Evolutionary conservation across 768 basidiomycete genomes (phyloP).

Genomic region (Mycena galericulata): DNA sequence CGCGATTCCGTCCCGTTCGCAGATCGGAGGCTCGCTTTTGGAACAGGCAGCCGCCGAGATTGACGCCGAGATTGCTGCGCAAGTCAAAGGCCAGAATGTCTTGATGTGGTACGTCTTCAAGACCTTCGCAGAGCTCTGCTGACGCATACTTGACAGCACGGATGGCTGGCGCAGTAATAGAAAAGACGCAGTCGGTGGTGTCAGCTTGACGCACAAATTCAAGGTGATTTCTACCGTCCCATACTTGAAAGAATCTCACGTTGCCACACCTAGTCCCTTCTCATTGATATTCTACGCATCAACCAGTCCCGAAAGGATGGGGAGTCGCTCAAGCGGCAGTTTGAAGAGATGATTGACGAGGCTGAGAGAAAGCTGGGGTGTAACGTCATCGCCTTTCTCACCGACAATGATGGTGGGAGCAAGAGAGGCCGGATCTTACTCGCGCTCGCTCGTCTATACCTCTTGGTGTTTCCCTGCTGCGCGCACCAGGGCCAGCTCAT

Average conservation of each 20-base stretch:
- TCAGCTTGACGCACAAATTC: constrained; percentile 20
- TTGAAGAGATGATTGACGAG: constrained; percentile 18
- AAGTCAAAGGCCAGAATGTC: constrained; percentile 25
- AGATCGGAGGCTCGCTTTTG: constrained; percentile 21
- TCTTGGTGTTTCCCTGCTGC: constrained; percentile 27
- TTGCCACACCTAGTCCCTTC: constrained; percentile 9
- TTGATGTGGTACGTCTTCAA: constrained; percentile 17
- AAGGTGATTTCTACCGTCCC: constrained; percentile 2
- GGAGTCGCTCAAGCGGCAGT: constrained; percentile 2
- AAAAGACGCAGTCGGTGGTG: constrained; percentile 17
- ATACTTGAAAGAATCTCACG: neutral
- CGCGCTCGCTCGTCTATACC: constrained; percentile 8
- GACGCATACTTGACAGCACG: neutral
- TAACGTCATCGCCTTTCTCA: constrained; percentile 21
- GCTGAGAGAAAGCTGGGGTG: constrained; percentile 10
- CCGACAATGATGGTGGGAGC: constrained; percentile 35
- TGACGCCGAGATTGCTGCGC: constrained; percentile 14
- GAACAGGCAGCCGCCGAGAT: constrained; percentile 10
- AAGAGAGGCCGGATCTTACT: constrained; percentile 22
- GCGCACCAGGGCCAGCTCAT: constrained; percentile 32
- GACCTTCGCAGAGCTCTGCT: neutral
- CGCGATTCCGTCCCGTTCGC: constrained; percentile 20
- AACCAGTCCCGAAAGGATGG: constrained; percentile 31
- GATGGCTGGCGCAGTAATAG: constrained; percentile 27
- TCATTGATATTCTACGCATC: constrained; percentile 8